Base-by-base conservation (phyloP, 305 asterid genomes). In the Lippia alba region DNA sequence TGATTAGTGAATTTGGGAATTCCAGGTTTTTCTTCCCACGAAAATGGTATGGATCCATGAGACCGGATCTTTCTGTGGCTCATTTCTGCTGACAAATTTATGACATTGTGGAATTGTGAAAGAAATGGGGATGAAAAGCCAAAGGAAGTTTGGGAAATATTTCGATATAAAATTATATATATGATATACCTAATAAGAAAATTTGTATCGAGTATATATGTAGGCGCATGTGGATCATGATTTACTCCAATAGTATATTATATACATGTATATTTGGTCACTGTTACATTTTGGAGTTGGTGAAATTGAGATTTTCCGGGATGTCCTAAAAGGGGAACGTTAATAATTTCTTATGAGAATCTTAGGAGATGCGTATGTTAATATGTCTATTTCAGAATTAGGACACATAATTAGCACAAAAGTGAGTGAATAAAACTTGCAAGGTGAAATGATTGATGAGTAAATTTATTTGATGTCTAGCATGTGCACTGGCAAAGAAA, bases 21-120 rank as follows among this genome's bases (percentile, higher is more conserved):
- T 49, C 96, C 93, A 16, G 96, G 93, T 67, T 69, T 80, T 78
- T 83, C 89, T 82, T 90, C 95, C 96, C 96, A 88, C 1, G 90
- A 82, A 72, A 90, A 90, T 32, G 96, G 93, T 64, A 90, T 76
- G 30, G 56, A 74, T 44, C 87, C 82, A 51, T 67, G 78, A 12
- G 85, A 76, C 3, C 62, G 79, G 46, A 56, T 17, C 74, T 72
- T 86, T 56, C 74, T 48, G 59, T 75, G 82, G 58, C 68, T 84
- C 91, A 86, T 86, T 51, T 15, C 66, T 24, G 45, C 41, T 36
- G 4, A 36, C 4, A 36, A 36, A 36, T 36, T 36, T 36, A 36
- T 36, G 41, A 8, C 41, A 36, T 36, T 8, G 6, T 36, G 41
- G 9, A 36, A 12, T 19, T 45, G 49, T 32, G 8, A 17, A 34